A percentile compares a stretch with the other conserved stretches of the same genome.
Evolutionary conservation across 495 filamentous ascomycete genomes (phyloP).

Genomic region (Penicillium waksmanii): DNA sequence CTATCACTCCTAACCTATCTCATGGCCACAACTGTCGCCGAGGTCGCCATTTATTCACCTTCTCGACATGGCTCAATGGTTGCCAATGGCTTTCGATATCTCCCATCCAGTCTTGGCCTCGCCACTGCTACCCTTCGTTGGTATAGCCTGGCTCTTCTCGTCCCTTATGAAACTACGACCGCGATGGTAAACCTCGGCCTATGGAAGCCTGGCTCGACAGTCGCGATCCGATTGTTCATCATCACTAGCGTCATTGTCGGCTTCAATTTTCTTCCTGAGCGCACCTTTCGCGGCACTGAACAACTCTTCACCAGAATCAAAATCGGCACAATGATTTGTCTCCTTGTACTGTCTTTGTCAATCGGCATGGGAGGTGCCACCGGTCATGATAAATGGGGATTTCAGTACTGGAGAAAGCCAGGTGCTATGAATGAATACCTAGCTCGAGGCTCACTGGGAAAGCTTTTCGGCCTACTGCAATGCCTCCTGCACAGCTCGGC

Average conservation of each 20-base stretch:
- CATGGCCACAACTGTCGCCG: constrained; percentile 63
- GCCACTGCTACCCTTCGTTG: constrained; percentile 65
- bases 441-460: constrained; percentile 60
- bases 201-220: constrained; percentile 65
- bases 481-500: constrained; percentile 60
- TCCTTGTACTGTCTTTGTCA: constrained; percentile 68
- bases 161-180: constrained; percentile 75
- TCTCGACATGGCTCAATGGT: constrained; percentile 58
- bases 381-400: constrained; percentile 66
- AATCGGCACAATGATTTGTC: constrained; percentile 73
- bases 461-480: constrained; percentile 70
- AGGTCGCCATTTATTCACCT: constrained; percentile 66
- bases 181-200: constrained; percentile 81
- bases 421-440: constrained; percentile 72
- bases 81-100: constrained; percentile 57
- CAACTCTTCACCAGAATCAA: constrained; percentile 80
- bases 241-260: constrained; percentile 69
- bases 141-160: constrained; percentile 66
- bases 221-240: constrained; percentile 71
- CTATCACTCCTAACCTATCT: constrained; percentile 62
- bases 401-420: constrained; percentile 74
- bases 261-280: constrained; percentile 81
- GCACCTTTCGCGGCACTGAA: constrained; percentile 78
- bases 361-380: constrained; percentile 72
- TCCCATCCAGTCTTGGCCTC: constrained; percentile 52